phyloP scores from a whole-genome alignment of 1,284 basidiomycete genomes.

The Heterobasidion irregulare region DNA sequence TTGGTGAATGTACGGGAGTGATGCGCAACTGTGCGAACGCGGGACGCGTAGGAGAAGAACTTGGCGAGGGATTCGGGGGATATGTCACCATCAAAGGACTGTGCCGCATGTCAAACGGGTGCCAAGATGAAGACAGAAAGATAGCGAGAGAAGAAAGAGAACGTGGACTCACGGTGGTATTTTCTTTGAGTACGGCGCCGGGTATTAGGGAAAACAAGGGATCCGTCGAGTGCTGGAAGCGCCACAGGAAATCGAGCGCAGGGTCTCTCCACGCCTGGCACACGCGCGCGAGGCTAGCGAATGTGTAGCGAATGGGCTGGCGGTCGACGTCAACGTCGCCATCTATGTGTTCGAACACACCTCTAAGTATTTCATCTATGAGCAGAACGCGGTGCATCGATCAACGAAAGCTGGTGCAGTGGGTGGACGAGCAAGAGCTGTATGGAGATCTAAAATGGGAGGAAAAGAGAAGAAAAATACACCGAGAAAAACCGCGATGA shows the following conservation, averaged over 20 bases:
- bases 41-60: conserved; percentile 35
- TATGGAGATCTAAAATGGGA: background rate
- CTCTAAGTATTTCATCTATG: conserved; percentile 13
- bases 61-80: conserved; percentile 15
- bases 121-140: too few relatives aligned
- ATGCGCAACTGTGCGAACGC: conserved; percentile 37
- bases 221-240: conserved; percentile 30
- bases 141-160: too few relatives aligned
- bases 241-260: conserved; percentile 47
- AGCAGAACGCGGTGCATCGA: conserved; percentile 14
- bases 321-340: background rate
- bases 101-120: background rate
- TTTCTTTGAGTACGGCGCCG: background rate
- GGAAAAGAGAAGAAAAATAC: background rate
- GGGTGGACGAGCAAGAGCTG: background rate
- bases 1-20: conserved; percentile 4
- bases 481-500: background rate
- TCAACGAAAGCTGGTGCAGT: background rate
- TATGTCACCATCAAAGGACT: background rate
- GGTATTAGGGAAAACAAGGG: conserved; percentile 41
- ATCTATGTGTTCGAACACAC: conserved; percentile 10
- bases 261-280: conserved; percentile 51
- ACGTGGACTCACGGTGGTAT: background rate
- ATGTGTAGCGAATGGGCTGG: conserved; percentile 2
- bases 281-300: conserved; percentile 11